phyloP scores from a whole-genome alignment of 345 rosid genomes.

The Draba incana region DNA sequence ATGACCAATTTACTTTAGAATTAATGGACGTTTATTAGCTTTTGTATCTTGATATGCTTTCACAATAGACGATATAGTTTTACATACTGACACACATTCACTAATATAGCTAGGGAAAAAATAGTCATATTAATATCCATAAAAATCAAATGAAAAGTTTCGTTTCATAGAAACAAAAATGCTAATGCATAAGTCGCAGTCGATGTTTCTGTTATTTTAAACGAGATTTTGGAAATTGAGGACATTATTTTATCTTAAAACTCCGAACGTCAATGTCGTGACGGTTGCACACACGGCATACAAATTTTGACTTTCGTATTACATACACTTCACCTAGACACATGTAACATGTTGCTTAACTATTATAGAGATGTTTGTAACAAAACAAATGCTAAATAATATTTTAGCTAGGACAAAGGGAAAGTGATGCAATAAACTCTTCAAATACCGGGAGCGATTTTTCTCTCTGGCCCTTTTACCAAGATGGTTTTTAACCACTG shows the following conservation, averaged over 20 bases:
- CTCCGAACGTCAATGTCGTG: constrained; percentile 24
- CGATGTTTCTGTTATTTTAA: background rate
- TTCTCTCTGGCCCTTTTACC: no score
- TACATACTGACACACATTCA: no score
- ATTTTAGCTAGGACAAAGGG: background rate
- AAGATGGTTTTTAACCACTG: no score
- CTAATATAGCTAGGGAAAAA: no score
- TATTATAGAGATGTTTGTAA: background rate
- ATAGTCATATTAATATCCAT: no score
- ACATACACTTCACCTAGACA: constrained; percentile 7
- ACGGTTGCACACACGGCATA: constrained; percentile 18
- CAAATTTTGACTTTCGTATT: constrained; percentile 25
- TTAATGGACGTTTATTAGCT: no score
- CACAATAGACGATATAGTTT: no score
- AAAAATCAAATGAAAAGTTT: background rate
- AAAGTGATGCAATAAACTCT: no score
- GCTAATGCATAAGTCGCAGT: background rate
- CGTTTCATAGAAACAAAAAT: background rate
- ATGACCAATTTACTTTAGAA: no score
- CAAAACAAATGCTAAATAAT: background rate
- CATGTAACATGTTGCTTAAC: constrained; percentile 1
- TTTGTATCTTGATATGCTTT: no score
- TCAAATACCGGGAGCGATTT: no score
- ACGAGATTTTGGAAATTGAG: background rate
- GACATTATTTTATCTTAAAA: background rate